Evolutionary conservation across 345 rosid species (phyloP).

Genomic region (Hypericum androsaemum): DNA sequence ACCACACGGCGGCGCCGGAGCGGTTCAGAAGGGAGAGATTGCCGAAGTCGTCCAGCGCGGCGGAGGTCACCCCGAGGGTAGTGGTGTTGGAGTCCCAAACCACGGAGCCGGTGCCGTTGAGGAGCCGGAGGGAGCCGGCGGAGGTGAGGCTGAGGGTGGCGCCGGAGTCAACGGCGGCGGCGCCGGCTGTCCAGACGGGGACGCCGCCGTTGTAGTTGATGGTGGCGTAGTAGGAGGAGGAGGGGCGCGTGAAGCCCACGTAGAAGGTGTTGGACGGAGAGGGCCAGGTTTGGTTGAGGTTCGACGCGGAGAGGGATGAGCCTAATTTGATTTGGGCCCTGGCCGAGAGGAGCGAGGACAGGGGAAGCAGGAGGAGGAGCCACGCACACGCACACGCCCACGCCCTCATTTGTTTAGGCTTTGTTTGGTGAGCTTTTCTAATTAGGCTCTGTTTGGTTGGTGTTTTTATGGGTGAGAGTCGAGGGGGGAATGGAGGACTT

Average conservation of each 20-base stretch:
- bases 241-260: slow-evolving; percentile 27
- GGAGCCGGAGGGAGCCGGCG: slow-evolving; percentile 45
- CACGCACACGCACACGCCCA: no score
- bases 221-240: slow-evolving; percentile 32
- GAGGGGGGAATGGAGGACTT: no score
- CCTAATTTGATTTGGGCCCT: no score
- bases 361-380: no score
- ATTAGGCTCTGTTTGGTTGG: no score
- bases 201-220: slow-evolving; percentile 36
- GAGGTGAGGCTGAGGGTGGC: slow-evolving; percentile 36
- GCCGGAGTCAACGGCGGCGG: slow-evolving; percentile 34
- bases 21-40: slow-evolving; percentile 23
- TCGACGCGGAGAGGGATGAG: no score
- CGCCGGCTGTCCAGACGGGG: slow-evolving; percentile 46
- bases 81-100: slow-evolving; percentile 49
- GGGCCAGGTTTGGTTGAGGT: no score
- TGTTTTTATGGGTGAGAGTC: no score
- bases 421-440: no score
- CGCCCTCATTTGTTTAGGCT: no score
- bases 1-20: slow-evolving; percentile 31
- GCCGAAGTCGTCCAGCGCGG: slow-evolving; percentile 44
- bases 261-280: not conserved
- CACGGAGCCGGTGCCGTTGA: slow-evolving; percentile 42
- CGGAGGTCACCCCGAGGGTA: slow-evolving; percentile 34
- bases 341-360: no score